Evolutionary conservation across 208 protist species (phyloP), one percentile per base, ranked within the genome.

Genomic region (Trichomonas gallinae): DNA sequence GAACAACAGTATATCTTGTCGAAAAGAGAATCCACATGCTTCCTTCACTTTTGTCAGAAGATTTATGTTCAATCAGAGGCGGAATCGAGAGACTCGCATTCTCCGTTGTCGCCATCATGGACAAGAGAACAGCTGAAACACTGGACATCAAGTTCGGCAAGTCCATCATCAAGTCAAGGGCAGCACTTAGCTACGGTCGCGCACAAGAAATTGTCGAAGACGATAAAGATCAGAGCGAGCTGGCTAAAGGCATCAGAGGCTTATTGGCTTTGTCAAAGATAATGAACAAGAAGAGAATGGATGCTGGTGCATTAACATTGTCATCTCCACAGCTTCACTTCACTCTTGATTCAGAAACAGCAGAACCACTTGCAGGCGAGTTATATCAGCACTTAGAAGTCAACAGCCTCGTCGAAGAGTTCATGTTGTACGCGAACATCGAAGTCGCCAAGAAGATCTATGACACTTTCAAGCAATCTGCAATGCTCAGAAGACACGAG

Each of bases 361-460:
- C 38, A 8, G 96, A 97, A 58, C 97, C 97, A n/a, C 38, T 96
- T 26, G 36, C 72, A 42, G 96, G 97, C 21, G 89, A 97, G 63
- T 48, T 96, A 34, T 97, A 98, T 96, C 2, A 97, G 81, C 38
- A 58, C 26, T 63, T 96, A 83, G 96, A 98, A 40, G 96, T 97
- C 6, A 97, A 98, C 85, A 97, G 96, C 42, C 72, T 98, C 49
- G 97, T 97, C 26, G 97, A 97, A 96, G 98, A 98, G 96, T 98
- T 98, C 96, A 98, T 98, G 98, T 96, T 98, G 9, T 96, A 98
- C 17, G 98, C 98, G 31, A 98, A 98, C 96, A 98, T 97, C 51
- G 48, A 91, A 51, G 98, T 98, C n/a, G 98, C 98, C 0, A 46
- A 97, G 82, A 38, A 88, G 9, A 98, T 99, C 36, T 96, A 97